Conservation (phyloP, 2,329 filamentous ascomycete species). For the Colletotrichum sp. region DNA sequence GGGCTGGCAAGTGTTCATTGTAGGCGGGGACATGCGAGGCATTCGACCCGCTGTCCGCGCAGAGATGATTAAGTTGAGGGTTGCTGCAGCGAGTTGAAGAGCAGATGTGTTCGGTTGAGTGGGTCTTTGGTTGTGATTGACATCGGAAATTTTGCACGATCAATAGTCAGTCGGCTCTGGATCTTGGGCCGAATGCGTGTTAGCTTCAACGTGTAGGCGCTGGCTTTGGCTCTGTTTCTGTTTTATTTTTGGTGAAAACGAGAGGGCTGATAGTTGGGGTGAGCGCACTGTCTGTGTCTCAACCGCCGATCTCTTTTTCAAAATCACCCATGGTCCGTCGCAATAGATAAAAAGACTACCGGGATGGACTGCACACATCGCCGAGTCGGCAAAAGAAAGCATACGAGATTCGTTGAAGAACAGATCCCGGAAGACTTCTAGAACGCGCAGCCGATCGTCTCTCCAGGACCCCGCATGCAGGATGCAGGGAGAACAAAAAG, state of each 20-base stretch:
- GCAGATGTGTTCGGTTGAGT: not conserved
- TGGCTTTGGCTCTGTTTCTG: not conserved
- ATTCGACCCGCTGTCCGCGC: not conserved
- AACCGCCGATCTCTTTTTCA: not conserved
- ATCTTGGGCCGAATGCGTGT: not conserved
- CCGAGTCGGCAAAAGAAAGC: not conserved
- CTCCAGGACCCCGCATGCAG: not conserved
- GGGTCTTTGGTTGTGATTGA: not conserved
- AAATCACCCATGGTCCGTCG: not conserved
- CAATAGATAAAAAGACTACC: not conserved
- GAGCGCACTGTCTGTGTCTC: not conserved
- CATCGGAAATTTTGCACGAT: not conserved
- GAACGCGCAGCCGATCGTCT: slow-evolving; percentile 16
- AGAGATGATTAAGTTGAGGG: not conserved
- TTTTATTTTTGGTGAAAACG: not conserved
- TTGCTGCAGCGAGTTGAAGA: not conserved
- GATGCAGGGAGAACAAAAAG: slow-evolving; percentile 10
- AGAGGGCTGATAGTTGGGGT: not conserved
- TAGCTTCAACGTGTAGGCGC: not conserved
- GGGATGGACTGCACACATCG: not conserved
- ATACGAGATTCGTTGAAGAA: slow-evolving; percentile 10
- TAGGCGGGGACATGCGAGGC: not conserved
- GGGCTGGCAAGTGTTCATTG: not conserved
- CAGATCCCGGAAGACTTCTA: slow-evolving; percentile 17
- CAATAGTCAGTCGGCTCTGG: slow-evolving; percentile 1